Conservation (phyloP, 495 filamentous ascomycete genomes). For the Penicillium daleae region DNA sequence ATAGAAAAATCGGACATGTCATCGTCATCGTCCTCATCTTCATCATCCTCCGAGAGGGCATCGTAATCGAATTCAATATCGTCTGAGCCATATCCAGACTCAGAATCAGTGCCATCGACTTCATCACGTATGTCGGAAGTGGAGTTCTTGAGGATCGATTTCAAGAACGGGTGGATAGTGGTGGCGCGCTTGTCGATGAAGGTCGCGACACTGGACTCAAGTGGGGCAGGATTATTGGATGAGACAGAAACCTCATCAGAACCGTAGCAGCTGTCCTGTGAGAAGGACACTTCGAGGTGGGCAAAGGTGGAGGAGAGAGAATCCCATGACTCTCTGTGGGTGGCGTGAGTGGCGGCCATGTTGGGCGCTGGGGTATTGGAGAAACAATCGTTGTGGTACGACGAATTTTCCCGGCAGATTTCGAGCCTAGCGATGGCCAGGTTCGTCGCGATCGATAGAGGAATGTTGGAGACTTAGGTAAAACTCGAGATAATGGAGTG, state of each 20-base stretch:
- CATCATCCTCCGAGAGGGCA: conserved; percentile 35
- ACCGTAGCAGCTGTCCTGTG: conserved; percentile 52
- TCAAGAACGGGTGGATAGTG: conserved; percentile 36
- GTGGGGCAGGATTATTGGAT: conserved; percentile 34
- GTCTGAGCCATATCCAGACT: conserved; percentile 51
- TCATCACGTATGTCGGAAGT: conserved; percentile 35
- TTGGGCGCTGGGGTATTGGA: conserved; percentile 9
- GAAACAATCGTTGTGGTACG: conserved; percentile 1
- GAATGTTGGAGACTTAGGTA: conserved; percentile 15
- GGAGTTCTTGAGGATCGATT: conserved; percentile 48
- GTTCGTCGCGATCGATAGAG: conserved; percentile 8
- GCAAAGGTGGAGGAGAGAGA: conserved; percentile 49
- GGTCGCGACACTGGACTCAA: conserved; percentile 29
- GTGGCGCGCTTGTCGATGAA: conserved; percentile 20
- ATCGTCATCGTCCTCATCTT: conserved; percentile 37
- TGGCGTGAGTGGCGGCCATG: conserved; percentile 32
- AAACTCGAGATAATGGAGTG: conserved; percentile 20
- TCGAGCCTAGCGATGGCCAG: conserved; percentile 1
- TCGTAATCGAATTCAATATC: conserved; percentile 42
- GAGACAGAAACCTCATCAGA: conserved; percentile 49
- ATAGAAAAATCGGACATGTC: conserved; percentile 41
- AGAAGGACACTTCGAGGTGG: conserved; percentile 46
- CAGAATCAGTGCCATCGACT: conserved; percentile 36
- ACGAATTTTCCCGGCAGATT: conserved; percentile 5
- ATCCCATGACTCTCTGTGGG: conserved; percentile 45